These are phyloP conservation scores for Tetraselmis striata DNA, from an alignment of 139 green algal genomes.

Conservation along the genomic window DNA sequence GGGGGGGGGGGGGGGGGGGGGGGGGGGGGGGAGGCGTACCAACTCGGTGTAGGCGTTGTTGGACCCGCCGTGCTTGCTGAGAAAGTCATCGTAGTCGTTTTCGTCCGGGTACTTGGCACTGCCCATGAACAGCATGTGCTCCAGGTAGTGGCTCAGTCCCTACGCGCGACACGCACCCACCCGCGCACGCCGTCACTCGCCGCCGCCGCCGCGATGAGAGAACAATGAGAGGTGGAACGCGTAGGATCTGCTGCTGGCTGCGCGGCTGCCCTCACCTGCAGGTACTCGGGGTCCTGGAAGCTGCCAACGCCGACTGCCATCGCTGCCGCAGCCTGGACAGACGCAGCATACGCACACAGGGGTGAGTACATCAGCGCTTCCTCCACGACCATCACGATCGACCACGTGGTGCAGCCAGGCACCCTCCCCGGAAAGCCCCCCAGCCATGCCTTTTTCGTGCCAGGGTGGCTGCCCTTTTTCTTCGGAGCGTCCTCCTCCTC, in stretches of 20 bases:
- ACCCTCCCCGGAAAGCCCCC: too few species aligned
- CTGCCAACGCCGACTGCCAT: slow-evolving; percentile 83
- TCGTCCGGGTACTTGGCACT: slow-evolving; percentile 85
- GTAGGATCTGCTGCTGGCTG: too few species aligned
- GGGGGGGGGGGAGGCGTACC: slow-evolving; percentile 20
- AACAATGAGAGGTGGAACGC: too few species aligned
- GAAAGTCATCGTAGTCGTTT: slow-evolving; percentile 93
- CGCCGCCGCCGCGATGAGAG: too few species aligned
- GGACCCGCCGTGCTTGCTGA: slow-evolving; percentile 71
- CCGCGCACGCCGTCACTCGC: too few species aligned
- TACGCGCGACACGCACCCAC: slow-evolving; percentile 22
- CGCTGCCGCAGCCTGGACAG: slow-evolving; percentile 74
- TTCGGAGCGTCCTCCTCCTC: slow-evolving; percentile 13
- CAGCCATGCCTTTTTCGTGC: background rate
- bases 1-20: background rate
- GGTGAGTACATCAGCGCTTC: too few species aligned
- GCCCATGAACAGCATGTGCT: slow-evolving; percentile 99
- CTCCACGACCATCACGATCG: too few species aligned
- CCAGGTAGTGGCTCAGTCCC: slow-evolving; percentile 86
- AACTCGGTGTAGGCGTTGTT: slow-evolving; percentile 94
- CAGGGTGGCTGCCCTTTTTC: slow-evolving; percentile 12
- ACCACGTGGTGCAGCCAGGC: too few species aligned
- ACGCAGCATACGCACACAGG: too few species aligned
- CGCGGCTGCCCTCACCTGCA: slow-evolving; percentile 51
- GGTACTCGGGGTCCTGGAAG: slow-evolving; percentile 73